Percentiles rank a stretch among this genome's conserved stretches.
Conservation (phyloP, 495 filamentous ascomycete species). For the Massariosphaeria phaeospora region DNA sequence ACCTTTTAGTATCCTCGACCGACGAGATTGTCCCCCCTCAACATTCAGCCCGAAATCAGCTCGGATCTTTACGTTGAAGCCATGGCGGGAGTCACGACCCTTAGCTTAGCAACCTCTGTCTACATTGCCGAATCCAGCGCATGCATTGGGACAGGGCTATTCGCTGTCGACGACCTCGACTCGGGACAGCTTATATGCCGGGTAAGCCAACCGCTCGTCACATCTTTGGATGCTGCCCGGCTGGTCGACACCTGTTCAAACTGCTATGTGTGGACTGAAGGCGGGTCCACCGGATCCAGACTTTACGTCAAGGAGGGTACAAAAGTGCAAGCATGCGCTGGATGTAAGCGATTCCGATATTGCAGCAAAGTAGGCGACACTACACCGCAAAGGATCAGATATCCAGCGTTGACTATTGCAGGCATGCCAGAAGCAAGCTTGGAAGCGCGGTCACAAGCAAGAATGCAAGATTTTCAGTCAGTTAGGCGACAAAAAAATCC, state of each 20-base stretch:
- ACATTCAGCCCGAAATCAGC: no score
- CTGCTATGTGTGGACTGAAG: slow-evolving; percentile 40
- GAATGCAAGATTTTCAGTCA: slow-evolving; percentile 47
- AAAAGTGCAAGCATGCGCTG: slow-evolving; percentile 52
- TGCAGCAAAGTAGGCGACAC: slow-evolving; percentile 62
- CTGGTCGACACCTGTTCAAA: slow-evolving; percentile 41
- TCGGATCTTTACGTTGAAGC: no score
- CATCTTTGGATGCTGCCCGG: slow-evolving; percentile 31
- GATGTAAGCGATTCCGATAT: slow-evolving; percentile 59
- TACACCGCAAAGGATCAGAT: no score
- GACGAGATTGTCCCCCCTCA: no score
- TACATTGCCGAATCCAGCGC: no score
- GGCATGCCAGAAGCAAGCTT: slow-evolving; percentile 59
- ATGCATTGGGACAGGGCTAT: slow-evolving; percentile 36
- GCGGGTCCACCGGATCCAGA: slow-evolving; percentile 26
- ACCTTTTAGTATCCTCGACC: no score
- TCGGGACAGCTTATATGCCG: slow-evolving; percentile 33
- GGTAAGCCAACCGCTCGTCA: slow-evolving; percentile 35
- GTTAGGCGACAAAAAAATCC: slow-evolving; percentile 13
- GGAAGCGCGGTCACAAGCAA: slow-evolving; percentile 55
- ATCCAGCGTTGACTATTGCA: slow-evolving; percentile 34
- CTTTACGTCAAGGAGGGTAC: slow-evolving; percentile 26
- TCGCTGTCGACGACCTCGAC: slow-evolving; percentile 31
- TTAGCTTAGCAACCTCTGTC: no score
- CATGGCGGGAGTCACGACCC: no score